phyloP scores from a whole-genome alignment of 495 filamentous ascomycete species.

The Penicillium salamii region DNA sequence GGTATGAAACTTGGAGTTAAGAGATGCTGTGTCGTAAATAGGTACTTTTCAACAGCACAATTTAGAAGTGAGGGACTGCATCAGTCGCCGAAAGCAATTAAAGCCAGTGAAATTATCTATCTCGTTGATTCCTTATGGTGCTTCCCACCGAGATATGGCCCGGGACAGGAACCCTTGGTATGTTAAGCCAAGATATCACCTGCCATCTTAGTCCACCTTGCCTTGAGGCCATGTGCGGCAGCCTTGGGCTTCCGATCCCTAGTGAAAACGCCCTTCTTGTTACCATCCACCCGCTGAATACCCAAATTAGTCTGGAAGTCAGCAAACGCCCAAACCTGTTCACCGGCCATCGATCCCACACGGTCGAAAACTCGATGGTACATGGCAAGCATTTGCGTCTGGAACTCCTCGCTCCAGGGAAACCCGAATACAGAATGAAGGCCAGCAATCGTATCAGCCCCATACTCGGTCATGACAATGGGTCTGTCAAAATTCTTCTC shows the following conservation, averaged over 20 bases:
- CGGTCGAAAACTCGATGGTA: constrained; percentile 13
- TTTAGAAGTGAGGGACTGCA: too few relatives aligned
- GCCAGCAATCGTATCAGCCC: constrained; percentile 9
- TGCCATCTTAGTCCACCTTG: neutral
- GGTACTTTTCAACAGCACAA: too few relatives aligned
- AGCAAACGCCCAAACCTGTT: constrained; percentile 15
- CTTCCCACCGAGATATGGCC: too few relatives aligned
- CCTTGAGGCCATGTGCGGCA: neutral
- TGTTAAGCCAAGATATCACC: too few relatives aligned
- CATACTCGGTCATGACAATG: constrained; percentile 14
- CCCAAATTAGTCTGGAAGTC: constrained; percentile 8
- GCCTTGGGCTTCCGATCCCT: constrained; percentile 4
- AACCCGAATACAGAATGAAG: constrained; percentile 4
- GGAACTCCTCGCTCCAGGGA: constrained; percentile 13
- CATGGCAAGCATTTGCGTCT: constrained; percentile 7
- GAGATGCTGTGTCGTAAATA: too few relatives aligned
- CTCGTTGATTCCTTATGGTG: too few relatives aligned
- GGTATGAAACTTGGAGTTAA: too few relatives aligned
- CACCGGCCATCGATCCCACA: constrained; percentile 7
- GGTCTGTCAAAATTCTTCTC: constrained; percentile 9
- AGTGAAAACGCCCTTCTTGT: constrained; percentile 6
- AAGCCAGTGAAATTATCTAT: too few relatives aligned
- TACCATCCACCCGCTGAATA: constrained; percentile 1
- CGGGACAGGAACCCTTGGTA: too few relatives aligned
- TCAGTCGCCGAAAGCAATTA: too few relatives aligned